These are phyloP conservation scores for Podospora bellae-mahoneyi DNA, from an alignment of 495 filamentous ascomycete genomes.

Conservation along the genomic window DNA sequence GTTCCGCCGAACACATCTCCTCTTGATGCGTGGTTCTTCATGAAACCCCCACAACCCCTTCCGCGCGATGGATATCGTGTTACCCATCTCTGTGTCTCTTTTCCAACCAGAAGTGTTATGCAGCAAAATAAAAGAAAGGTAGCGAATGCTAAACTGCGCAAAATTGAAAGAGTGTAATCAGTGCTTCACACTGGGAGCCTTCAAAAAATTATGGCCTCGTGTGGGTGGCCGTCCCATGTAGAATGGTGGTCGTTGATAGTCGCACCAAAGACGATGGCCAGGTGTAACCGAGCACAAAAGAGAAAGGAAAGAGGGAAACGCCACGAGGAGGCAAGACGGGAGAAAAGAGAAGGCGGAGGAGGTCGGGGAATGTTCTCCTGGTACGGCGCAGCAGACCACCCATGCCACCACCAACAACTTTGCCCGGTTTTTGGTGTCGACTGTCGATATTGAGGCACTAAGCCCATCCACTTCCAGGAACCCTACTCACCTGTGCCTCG, in stretches of 20 bases:
- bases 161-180: background rate
- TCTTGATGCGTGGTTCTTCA: background rate
- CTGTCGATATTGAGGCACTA: background rate
- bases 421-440: background rate
- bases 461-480: no score
- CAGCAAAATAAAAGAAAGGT: background rate
- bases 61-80: background rate
- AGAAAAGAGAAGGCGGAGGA: background rate
- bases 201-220: background rate
- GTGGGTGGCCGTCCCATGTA: background rate
- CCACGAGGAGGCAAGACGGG: background rate
- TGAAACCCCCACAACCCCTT: background rate
- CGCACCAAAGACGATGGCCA: background rate
- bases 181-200: background rate
- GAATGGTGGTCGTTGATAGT: conserved; percentile 1
- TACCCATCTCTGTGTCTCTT: background rate
- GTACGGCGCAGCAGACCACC: background rate
- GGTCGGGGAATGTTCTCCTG: background rate
- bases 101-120: no score
- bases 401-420: background rate
- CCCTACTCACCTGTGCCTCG: no score
- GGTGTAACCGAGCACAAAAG: background rate
- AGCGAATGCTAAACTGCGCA: background rate
- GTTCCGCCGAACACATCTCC: background rate
- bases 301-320: background rate